A percentile compares a stretch with the other conserved stretches of the same genome.
phyloP scores from a whole-genome alignment of 352 stramenopile genomes.

The Globisporangium yorkense region DNA sequence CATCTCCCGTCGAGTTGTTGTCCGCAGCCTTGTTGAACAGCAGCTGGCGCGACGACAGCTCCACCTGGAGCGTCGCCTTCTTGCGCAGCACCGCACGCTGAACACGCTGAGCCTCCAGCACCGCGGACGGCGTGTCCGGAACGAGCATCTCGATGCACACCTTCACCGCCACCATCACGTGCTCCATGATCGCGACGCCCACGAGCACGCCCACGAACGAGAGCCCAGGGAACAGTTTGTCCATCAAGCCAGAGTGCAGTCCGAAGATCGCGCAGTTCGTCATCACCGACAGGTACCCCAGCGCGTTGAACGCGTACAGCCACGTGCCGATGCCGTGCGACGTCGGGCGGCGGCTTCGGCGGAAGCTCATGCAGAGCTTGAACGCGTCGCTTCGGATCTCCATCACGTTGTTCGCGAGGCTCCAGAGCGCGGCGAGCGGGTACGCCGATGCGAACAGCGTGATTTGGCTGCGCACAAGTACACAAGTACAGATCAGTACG shows the following conservation, averaged over 20 bases:
- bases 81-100: constrained; percentile 59
- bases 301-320: constrained; percentile 85
- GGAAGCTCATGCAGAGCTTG: constrained; percentile 88
- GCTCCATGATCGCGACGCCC: constrained; percentile 56
- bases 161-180: constrained; percentile 74
- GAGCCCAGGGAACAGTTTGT: constrained; percentile 59
- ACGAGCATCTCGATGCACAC: constrained; percentile 79
- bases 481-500: constrained; percentile 6
- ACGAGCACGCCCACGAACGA: constrained; percentile 56
- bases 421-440: constrained; percentile 90
- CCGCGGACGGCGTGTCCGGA: constrained; percentile 51
- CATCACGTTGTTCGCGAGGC: constrained; percentile 92
- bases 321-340: constrained; percentile 90
- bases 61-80: constrained; percentile 64
- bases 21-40: constrained; percentile 9
- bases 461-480: constrained; percentile 75
- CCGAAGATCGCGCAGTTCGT: constrained; percentile 95
- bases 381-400: constrained; percentile 95
- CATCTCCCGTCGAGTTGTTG: constrained; percentile 1
- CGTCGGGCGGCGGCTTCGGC: constrained; percentile 55
- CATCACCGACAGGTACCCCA: constrained; percentile 90
- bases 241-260: constrained; percentile 83
- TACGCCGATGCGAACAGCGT: constrained; percentile 93
- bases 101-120: constrained; percentile 64
- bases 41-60: constrained; percentile 54